Base-by-base conservation (phyloP, 148 eudicot species). In the Oxyria digyna region DNA sequence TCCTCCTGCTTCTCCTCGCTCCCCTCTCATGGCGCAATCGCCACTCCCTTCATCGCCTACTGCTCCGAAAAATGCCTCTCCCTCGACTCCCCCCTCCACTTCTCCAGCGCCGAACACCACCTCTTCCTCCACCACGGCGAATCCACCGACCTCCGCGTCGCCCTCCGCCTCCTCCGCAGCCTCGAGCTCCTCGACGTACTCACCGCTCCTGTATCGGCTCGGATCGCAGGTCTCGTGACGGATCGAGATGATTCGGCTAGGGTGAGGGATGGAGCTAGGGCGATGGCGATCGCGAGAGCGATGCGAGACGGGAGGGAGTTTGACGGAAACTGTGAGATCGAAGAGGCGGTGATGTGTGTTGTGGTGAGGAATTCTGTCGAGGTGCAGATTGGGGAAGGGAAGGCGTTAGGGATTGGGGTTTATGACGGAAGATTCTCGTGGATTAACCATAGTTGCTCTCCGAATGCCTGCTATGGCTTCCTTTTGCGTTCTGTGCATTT, bases 401-500 rank as follows among this genome's bases (percentile, higher is more conserved):
- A 67, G 42, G 38, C 74, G 11, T 42, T 87, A 4, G 96, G 96
- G 7, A 67, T 89, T 65, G 96, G 81, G 42, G 85, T 89, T 42
- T 87, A 89, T 62, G 80, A 79, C 43, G 13, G 69, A n/a, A 17
- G 82, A 3, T 85, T 89, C 70, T 89, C 96, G 4, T 87, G 91
- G 96, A 80, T 89, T 62, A 89, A 89, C 71, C 96, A 89, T 62
- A 87, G 89, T 11, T 89, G 96, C 63, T 83, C 91, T 50, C 96
- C 96, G 0, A 89, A 85, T 74, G 75, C 84, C n/a, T 89, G 83
- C 66, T 89, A 79, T 31, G 46, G 78, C 9, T 89, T 89, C 64
- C 55, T 29, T 41, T 32, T 38, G 3, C 40, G 42, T 54, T 66
- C 64, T 2, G 67, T 26, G 31, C 69, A 7, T 59, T 67, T n/a